A percentile compares a stretch with the other conserved stretches of the same genome.
Conservation (phyloP, 2,329 filamentous ascomycete genomes). For the Fusarium sp. region DNA sequence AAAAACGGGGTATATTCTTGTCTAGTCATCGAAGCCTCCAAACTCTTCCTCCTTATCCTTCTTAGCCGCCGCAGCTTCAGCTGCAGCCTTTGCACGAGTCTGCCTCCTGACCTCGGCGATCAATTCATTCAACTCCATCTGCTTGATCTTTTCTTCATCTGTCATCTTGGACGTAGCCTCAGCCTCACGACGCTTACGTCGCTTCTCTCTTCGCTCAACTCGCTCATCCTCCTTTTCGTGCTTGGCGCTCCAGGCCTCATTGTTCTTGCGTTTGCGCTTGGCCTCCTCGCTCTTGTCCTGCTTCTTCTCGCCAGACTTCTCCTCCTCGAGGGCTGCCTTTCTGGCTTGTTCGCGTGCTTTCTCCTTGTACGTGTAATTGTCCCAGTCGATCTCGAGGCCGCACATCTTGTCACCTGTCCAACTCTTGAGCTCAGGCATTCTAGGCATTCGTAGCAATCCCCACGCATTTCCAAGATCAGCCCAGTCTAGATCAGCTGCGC, state of each 20-base stretch:
- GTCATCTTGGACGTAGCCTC: slow-evolving; percentile 75
- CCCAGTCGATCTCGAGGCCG: slow-evolving; percentile 75
- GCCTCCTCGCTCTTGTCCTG: slow-evolving; percentile 58
- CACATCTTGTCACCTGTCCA: slow-evolving; percentile 78
- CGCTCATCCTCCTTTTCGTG: slow-evolving; percentile 74
- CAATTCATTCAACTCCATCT: slow-evolving; percentile 73
- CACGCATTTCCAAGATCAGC: slow-evolving; percentile 82
- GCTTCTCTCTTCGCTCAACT: slow-evolving; percentile 73
- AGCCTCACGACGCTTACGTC: slow-evolving; percentile 72
- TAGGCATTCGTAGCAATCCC: slow-evolving; percentile 87
- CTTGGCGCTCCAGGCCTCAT: slow-evolving; percentile 81
- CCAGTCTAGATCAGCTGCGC: slow-evolving; percentile 86
- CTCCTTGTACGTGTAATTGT: slow-evolving; percentile 78
- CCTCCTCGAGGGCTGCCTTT: slow-evolving; percentile 66
- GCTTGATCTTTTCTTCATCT: slow-evolving; percentile 75
- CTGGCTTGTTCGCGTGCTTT: slow-evolving; percentile 77
- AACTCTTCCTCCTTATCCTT: slow-evolving; percentile 66
- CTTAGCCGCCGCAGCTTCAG: slow-evolving; percentile 46
- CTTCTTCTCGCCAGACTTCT: slow-evolving; percentile 56
- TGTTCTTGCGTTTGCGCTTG: slow-evolving; percentile 70
- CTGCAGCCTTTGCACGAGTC: slow-evolving; percentile 62
- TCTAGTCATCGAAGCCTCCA: slow-evolving; percentile 68
- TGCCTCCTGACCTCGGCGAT: slow-evolving; percentile 72
- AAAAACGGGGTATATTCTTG: slow-evolving; percentile 47
- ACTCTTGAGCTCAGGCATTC: slow-evolving; percentile 89